Percentiles rank a stretch among this genome's conserved stretches.
phyloP scores from a whole-genome alignment of 1,284 basidiomycete species.

The Malassezia obtusa region DNA sequence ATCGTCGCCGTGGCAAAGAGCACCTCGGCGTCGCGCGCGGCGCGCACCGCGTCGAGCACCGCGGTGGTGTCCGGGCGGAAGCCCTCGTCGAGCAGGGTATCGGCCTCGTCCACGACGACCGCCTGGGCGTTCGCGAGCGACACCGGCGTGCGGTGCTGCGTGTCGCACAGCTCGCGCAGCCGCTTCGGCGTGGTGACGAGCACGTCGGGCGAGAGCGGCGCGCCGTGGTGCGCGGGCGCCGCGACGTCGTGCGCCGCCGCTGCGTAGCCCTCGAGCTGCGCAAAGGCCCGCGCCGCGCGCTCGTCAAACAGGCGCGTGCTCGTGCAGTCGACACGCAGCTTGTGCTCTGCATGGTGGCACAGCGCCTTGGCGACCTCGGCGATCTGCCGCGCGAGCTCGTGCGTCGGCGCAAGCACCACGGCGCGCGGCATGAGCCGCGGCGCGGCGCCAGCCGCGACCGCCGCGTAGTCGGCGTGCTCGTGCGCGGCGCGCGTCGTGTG shows the following conservation, averaged over 20 bases:
- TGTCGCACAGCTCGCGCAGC: conserved; percentile 60
- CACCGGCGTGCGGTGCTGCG: not conserved
- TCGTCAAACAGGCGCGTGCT: conserved; percentile 48
- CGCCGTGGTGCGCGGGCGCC: not conserved
- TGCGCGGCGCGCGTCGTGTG: conserved; percentile 52
- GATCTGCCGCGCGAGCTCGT: conserved; percentile 90
- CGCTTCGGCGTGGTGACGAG: conserved; percentile 63
- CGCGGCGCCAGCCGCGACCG: not conserved
- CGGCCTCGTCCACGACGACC: conserved; percentile 94
- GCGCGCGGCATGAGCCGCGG: conserved; percentile 58
- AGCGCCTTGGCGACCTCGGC: conserved; percentile 60
- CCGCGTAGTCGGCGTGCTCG: conserved; percentile 10
- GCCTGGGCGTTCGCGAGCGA: conserved; percentile 76
- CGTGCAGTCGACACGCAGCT: conserved; percentile 64
- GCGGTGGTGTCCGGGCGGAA: conserved; percentile 29
- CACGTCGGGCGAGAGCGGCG: conserved; percentile 37
- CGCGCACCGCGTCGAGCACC: conserved; percentile 4
- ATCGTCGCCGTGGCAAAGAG: conserved; percentile 78
- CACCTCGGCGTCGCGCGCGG: conserved; percentile 39
- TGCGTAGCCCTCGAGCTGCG: not conserved
- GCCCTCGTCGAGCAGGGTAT: conserved; percentile 64
- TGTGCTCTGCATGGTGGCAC: conserved; percentile 53
- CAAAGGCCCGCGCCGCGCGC: not conserved
- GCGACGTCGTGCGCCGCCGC: conserved; percentile 54
- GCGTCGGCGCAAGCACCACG: conserved; percentile 84